These are phyloP conservation scores for Wickerhamomyces bisporus DNA, from an alignment of 805 yeast species.

Conservation along the genomic window DNA sequence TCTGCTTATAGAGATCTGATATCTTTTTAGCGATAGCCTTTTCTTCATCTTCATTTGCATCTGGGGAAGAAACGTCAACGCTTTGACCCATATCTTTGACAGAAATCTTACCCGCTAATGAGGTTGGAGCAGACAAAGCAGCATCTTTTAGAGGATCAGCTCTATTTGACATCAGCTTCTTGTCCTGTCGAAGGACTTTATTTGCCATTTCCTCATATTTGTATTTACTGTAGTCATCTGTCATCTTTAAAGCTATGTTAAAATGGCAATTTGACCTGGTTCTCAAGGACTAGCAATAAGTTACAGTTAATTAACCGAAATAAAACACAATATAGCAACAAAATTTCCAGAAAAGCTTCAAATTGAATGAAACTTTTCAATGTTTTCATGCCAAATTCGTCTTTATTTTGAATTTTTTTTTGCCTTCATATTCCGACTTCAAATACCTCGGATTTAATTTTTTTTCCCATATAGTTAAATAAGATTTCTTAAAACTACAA, in stretches of 20 bases:
- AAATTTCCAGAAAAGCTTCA: too few relatives aligned
- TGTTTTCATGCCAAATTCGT: too few relatives aligned
- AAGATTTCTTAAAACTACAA: too few relatives aligned
- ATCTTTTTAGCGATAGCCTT: slow-evolving; percentile 15
- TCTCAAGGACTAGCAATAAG: too few relatives aligned
- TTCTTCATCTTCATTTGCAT: slow-evolving; percentile 18
- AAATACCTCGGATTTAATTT: too few relatives aligned
- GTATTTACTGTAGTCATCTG: slow-evolving; percentile 30
- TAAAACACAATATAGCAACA: too few relatives aligned
- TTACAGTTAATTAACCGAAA: too few relatives aligned
- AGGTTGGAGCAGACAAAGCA: slow-evolving; percentile 60
- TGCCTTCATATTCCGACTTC: too few relatives aligned
- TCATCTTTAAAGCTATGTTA: slow-evolving; percentile 7
- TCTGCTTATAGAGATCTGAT: slow-evolving; percentile 14
- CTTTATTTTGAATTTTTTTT: too few relatives aligned
- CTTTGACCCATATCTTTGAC: slow-evolving; percentile 61
- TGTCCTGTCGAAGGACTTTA: slow-evolving; percentile 60
- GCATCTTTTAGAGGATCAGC: slow-evolving; percentile 38
- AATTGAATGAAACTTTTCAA: too few relatives aligned
- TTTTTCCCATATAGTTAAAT: too few relatives aligned
- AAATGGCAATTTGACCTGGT: neutral
- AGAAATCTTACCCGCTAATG: slow-evolving; percentile 65
- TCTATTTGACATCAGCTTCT: slow-evolving; percentile 40
- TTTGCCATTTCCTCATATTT: slow-evolving; percentile 73
- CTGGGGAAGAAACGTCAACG: too few relatives aligned